A percentile compares a stretch with the other conserved stretches of the same genome.
These are phyloP conservation scores for Termitomyces sp. DNA, from an alignment of 768 basidiomycete genomes.

Conservation along the genomic window DNA sequence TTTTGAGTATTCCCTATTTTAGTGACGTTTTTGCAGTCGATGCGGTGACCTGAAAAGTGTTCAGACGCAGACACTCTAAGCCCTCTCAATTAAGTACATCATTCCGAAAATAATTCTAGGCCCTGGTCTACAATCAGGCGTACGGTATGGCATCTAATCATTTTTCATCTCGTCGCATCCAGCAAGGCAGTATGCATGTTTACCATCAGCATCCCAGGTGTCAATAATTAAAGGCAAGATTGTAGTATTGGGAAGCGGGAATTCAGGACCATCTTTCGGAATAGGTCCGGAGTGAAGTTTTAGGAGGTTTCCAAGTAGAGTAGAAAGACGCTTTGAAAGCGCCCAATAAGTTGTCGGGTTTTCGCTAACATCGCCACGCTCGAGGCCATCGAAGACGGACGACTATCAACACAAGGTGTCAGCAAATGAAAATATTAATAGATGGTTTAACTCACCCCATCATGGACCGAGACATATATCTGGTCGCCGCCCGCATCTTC, in stretches of 20 bases:
- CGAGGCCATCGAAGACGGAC: conserved; percentile 37
- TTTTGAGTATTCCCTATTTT: no score
- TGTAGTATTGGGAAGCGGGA: conserved; percentile 6
- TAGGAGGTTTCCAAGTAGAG: conserved; percentile 42
- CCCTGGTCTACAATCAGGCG: no score
- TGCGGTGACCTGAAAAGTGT: no score
- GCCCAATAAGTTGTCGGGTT: conserved; percentile 30
- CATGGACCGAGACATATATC: conserved; percentile 43
- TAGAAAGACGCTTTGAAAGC: conserved; percentile 36
- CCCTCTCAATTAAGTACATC: no score
- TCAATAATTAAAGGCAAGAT: conserved; percentile 14
- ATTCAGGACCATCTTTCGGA: conserved; percentile 1
- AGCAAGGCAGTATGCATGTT: conserved; percentile 20
- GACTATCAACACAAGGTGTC: conserved; percentile 26
- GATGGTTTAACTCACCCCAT: conserved; percentile 28
- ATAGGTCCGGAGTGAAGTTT: conserved; percentile 28
- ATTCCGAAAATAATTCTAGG: no score
- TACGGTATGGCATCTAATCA: neutral
- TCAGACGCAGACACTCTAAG: no score
- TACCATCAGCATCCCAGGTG: conserved; percentile 23
- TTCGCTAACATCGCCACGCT: conserved; percentile 35
- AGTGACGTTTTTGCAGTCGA: no score
- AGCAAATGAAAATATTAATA: neutral
- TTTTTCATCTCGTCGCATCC: conserved; percentile 12
- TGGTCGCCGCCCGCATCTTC: conserved; percentile 41